Base-by-base conservation (phyloP, 1,284 basidiomycete genomes). In the Ustilago vetiveriae region DNA sequence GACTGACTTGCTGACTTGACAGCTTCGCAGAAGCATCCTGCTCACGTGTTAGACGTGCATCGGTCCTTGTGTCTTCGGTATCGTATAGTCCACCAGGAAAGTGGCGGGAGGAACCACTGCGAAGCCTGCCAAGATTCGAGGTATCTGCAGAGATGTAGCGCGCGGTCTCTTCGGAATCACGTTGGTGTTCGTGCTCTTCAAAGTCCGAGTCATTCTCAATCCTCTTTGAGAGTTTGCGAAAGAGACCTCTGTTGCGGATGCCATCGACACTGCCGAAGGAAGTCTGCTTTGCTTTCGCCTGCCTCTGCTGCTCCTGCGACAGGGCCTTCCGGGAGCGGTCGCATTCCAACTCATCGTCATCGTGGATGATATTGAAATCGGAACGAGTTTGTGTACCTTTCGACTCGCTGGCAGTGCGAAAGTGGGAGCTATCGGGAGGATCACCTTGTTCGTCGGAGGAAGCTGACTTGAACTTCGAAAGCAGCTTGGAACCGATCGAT, bases 1-100 rank as follows among this genome's bases (percentile, higher is more conserved):
- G 44, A 17, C 24, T 46, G 36, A 27, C 26, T 17, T 14, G 22
- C 22, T 19, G 26, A 6, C 35, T 11, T 21, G 42, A 7, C 4
- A 36, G n/a, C 6, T 21, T 30, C 5, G 22, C 6, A 7, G 26
- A 32, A 6, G 41, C 19, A 8, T 29, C 42, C 16, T n/a, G 40
- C 14, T 19, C 27, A 19, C 51, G 52, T 2, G 23, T 33, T 13
- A 43, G 23, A 17, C 27, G 38, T 26, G 36, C 42, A 14, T 50
- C 47, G 23, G 42, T 30, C 10, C 35, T 39, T 6, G 43, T 16
- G 6, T 52, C 24, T 14, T 49, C 39, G 14, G 38, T 27, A n/a
- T 50, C 36, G 37, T 55, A 72, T 26, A 72, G 47, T 6, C 56
- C 64, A 10, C 69, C 69, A 3, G 69, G 69, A 17, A 72, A 60